phyloP scores from a whole-genome alignment of 345 rosid species.

The Euphorbia lathyris region DNA sequence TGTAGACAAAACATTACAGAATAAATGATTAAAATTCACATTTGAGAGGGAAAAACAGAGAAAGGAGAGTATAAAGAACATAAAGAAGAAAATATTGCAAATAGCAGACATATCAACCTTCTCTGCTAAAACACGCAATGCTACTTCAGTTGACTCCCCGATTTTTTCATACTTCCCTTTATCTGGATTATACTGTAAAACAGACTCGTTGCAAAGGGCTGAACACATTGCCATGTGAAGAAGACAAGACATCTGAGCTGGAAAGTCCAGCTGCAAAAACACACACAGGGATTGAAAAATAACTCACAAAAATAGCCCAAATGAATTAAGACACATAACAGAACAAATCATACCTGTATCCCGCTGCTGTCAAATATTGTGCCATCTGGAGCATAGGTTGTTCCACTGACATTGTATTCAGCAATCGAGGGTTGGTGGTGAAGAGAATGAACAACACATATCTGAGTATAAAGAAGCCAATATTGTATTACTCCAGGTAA shows the following conservation, averaged over 20 bases:
- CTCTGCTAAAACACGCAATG: slow-evolving; percentile 88
- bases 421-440: slow-evolving; percentile 56
- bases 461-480: slow-evolving; percentile 38
- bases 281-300: not conserved
- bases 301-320: not conserved
- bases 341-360: slow-evolving; percentile 53
- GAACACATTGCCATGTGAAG: slow-evolving; percentile 94
- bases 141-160: slow-evolving; percentile 99
- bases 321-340: slow-evolving; percentile 1
- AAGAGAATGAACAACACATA: slow-evolving; percentile 77
- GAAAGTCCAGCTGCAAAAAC: slow-evolving; percentile 70
- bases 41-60: not conserved
- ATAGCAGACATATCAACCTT: slow-evolving; percentile 53
- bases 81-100: not conserved
- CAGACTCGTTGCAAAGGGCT: slow-evolving; percentile 92
- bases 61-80: slow-evolving; percentile 2
- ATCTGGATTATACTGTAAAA: slow-evolving; percentile 94
- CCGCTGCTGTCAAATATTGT: slow-evolving; percentile 60
- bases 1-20: slow-evolving; percentile 13
- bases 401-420: slow-evolving; percentile 85
- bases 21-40: not conserved
- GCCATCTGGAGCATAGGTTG: slow-evolving; percentile 98
- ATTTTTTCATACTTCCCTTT: slow-evolving; percentile 86
- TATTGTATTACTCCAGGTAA: not conserved
- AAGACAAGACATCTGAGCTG: slow-evolving; percentile 94